Evolutionary conservation across 306 rosid genomes (phyloP).

Genomic region (Cicer chorassanicum): DNA sequence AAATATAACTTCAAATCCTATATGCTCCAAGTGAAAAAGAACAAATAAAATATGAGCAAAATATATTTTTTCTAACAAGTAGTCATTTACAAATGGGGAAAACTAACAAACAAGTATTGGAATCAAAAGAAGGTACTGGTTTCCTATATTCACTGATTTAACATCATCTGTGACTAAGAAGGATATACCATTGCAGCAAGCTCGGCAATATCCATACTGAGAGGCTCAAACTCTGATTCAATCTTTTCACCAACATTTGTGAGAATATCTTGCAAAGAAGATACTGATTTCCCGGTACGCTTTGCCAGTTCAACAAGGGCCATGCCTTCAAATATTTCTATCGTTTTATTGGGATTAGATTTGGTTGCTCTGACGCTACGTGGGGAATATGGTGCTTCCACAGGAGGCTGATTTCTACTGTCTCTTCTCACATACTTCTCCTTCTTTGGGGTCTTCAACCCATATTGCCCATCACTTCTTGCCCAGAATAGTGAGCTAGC

Average conservation of each 20-base stretch:
- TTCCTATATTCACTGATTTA: slow-evolving; percentile 40
- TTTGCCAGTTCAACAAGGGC: slow-evolving; percentile 79
- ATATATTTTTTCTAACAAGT: neutral
- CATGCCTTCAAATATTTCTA: slow-evolving; percentile 96
- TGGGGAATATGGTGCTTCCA: slow-evolving; percentile 77
- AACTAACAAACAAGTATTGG: slow-evolving; percentile 29
- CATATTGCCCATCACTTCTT: slow-evolving; percentile 54
- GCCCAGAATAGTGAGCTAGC: slow-evolving; percentile 59
- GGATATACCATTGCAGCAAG: slow-evolving; percentile 81
- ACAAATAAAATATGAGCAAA: slow-evolving; percentile 33
- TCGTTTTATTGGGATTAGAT: slow-evolving; percentile 60
- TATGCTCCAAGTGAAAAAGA: neutral
- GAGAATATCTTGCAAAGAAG: slow-evolving; percentile 72
- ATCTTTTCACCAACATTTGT: slow-evolving; percentile 79
- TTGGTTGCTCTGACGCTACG: slow-evolving; percentile 57
- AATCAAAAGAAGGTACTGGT: slow-evolving; percentile 15
- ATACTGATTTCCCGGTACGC: slow-evolving; percentile 68
- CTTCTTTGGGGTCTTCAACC: slow-evolving; percentile 66
- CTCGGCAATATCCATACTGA: slow-evolving; percentile 75
- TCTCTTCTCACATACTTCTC: slow-evolving; percentile 67
- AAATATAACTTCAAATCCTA: slow-evolving; percentile 22
- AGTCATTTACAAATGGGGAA: slow-evolving; percentile 9
- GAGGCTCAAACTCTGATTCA: slow-evolving; percentile 85
- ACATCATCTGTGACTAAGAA: slow-evolving; percentile 38
- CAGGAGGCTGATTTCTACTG: slow-evolving; percentile 66